Percentiles rank a stretch among this genome's conserved stretches.
Evolutionary conservation across 345 rosid species (phyloP).

Genomic region (Arabidopsis thaliana): TAIR10.1 NC_003075.7:16046501-16047000

Average conservation of each 20-base stretch:
- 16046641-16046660: constrained; percentile 12
- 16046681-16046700: constrained; percentile 9
- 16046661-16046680: constrained; percentile 1
- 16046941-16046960: too few relatives aligned
- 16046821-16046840: not conserved
- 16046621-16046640: not conserved
- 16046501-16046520: constrained; percentile 49
- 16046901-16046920: constrained; percentile 8
- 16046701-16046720: constrained; percentile 17
- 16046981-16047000: not conserved
- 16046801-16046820: constrained; percentile 4
- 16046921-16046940: not conserved
- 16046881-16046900: constrained; percentile 37
- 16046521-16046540: constrained; percentile 55
- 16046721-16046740: constrained; percentile 10
- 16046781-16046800: constrained; percentile 19
- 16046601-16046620: not conserved
- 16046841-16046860: constrained; percentile 30
- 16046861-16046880: constrained; percentile 9
- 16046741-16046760: constrained; percentile 29
- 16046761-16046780: constrained; percentile 10
- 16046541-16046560: constrained; percentile 7
- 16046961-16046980: not conserved
- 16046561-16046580: constrained; percentile 21
- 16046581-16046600: constrained; percentile 41